phyloP scores from a whole-genome alignment of 768 basidiomycete species.

The Boletellus ananiceps region DNA sequence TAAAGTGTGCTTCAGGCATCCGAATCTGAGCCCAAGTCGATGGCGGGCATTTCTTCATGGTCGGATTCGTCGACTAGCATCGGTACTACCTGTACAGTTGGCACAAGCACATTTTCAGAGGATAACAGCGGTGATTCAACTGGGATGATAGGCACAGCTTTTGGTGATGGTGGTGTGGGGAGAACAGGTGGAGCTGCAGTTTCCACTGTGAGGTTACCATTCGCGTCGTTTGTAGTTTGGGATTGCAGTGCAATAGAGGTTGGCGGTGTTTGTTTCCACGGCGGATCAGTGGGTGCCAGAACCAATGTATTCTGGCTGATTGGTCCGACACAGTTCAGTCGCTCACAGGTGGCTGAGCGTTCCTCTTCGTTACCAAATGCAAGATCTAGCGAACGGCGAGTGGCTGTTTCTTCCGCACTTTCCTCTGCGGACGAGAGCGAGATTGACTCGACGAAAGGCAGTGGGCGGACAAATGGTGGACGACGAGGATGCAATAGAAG shows the following conservation, averaged over 20 bases:
- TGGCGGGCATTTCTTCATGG: slow-evolving; percentile 72
- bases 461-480: slow-evolving; percentile 66
- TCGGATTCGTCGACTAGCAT: slow-evolving; percentile 43
- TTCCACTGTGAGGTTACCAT: not conserved
- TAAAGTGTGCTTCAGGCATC: slow-evolving; percentile 34
- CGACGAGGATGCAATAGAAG: slow-evolving; percentile 73
- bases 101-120: slow-evolving; percentile 4
- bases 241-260: not conserved
- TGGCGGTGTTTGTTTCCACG: not conserved
- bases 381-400: slow-evolving; percentile 41
- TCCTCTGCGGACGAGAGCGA: slow-evolving; percentile 63
- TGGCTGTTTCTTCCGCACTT: slow-evolving; percentile 53
- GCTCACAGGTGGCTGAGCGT: not conserved
- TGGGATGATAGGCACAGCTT: not conserved
- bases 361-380: slow-evolving; percentile 12
- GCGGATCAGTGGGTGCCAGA: not conserved
- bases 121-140: not conserved
- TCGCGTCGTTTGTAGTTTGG: not conserved
- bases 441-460: slow-evolving; percentile 59
- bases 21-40: slow-evolving; percentile 77
- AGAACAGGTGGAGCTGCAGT: not conserved
- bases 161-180: not conserved
- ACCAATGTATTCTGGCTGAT: not conserved
- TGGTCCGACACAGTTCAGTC: not conserved
- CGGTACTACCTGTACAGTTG: not conserved